Evolutionary conservation across 495 filamentous ascomycete genomes (phyloP), one percentile per base, ranked within the genome.

Genomic region (Parathielavia hyrcaniae): DNA sequence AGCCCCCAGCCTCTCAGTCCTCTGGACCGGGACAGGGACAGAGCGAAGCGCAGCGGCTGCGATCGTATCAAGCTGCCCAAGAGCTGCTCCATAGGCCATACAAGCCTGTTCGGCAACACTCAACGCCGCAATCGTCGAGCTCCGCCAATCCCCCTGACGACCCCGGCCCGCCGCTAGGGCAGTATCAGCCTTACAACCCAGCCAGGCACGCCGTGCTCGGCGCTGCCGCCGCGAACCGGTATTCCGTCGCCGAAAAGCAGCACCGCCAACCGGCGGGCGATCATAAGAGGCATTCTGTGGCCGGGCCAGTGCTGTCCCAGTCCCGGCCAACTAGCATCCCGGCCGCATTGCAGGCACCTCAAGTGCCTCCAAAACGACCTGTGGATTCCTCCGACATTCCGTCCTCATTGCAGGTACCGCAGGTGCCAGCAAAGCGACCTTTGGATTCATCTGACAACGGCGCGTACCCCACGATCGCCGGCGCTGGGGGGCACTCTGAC

Each of bases 111-210:
- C 43, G 60, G 5, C 61, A 65, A 39, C 64, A 58, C 47, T 50
- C 52, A 2, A 34, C 41, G 50, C 44, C 64, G 13, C 55, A 43
- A 10, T 17, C 58, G 2, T 36, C 35, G 35, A 46, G 16, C 26
- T 22, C 30, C 19, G 43, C 16, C 57, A 51, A 26, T 7, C 56
- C 17, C 23, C 39, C 19, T 20, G 13, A 4, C 16, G 4, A 11
- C 36, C 11, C 34, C 17, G 46, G 50, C n/a, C 39, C 60, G 7
- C 5, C 17, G 17, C 22, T 51, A 1, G 53, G 43, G n/a, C 63
- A 62, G 46, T 71, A 69, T 40, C 64, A 70, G 46, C 69, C 73
- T 12, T 74, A 69, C 54, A 71, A 69, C 22, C 68, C 73, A 8
- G 39, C 63, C 1, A 59, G 57, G 8, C 56, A 48, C 7, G 39